Base-by-base conservation (phyloP, 805 yeast species). In the Teunomyces atbi region DNA sequence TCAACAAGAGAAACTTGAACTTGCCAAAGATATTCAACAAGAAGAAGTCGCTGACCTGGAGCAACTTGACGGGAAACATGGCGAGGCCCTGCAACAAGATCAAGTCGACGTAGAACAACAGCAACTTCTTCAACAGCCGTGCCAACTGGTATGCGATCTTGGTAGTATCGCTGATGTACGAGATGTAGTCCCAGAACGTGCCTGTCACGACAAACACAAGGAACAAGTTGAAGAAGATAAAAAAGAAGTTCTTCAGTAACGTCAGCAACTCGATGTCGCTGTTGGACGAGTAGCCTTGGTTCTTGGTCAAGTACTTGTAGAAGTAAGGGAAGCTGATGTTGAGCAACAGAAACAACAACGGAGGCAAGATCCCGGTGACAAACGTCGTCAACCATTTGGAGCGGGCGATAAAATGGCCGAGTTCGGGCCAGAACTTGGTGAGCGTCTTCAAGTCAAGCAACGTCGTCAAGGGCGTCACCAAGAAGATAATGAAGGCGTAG, bases 21-120 rank as follows among this genome's bases (percentile, higher is more conserved):
- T 61, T 67, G 13, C 71, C 69, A 12, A 71, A 44, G 20, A 69
- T 54, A 64, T 77, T 75, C 12, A 79, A 56, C 19, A 75, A 54
- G 4, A 73, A 66, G 29, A 81, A 66, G 58, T 81, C 84, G 15
- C 83, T 82, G 34, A 77, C 63, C 57, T 81, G 85, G 11, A 80
- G 64, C 35, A 80, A 64, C 45, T 78, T 73, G 36, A 79, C 77
- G 3, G 84, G 84, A 53, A 80, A 78, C 82, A 81, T 78, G 1
- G 82, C 81, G 43, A 81, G 56, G 0, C 90, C 94, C 61, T 86
- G 94, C 46, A 86, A 73, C 18, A 86, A 69, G 48, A 86, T 85
- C 64, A 80, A 70, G 57, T 80, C 81, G 43, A 76, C 79, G 52
- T 80, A 80, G 53, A 80, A 80, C 39, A 80, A 63, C 2, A 83